These are phyloP conservation scores for Smithsoniella earleae DNA, from an alignment of 163 green algal species.

Conservation along the genomic window DNA sequence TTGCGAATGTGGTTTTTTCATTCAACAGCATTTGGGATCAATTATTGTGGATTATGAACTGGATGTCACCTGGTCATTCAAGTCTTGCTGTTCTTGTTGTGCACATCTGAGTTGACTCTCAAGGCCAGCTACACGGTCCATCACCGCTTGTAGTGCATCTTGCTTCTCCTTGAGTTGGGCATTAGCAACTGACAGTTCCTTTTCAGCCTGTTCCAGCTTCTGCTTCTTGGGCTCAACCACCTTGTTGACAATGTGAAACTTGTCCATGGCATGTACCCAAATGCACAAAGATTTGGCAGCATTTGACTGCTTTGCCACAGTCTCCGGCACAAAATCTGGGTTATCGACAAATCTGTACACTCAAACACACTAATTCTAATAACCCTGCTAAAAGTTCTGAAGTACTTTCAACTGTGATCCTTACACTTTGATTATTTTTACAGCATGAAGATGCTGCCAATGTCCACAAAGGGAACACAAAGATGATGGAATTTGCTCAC, in stretches of 20 bases:
- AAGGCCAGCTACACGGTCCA: constrained; percentile 50
- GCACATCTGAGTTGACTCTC: constrained; percentile 49
- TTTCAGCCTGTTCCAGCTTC: constrained; percentile 49
- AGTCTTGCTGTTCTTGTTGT: constrained; percentile 59
- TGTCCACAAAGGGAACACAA: too few species aligned
- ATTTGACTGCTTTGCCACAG: constrained; percentile 67
- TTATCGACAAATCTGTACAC: constrained; percentile 57
- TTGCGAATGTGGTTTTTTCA: too few species aligned
- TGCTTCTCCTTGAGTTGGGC: constrained; percentile 58
- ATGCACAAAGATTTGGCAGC: constrained; percentile 77
- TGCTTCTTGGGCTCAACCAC: constrained; percentile 62
- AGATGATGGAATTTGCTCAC: too few species aligned
- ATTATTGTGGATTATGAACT: too few species aligned
- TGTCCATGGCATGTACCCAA: constrained; percentile 74
- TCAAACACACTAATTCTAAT: not conserved
- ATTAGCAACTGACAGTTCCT: constrained; percentile 47
- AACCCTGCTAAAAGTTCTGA: too few species aligned
- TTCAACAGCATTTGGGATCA: too few species aligned
- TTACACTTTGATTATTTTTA: too few species aligned
- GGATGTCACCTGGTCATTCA: constrained; percentile 51
- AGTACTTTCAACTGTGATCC: too few species aligned
- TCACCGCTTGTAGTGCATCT: constrained; percentile 46
- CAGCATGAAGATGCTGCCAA: too few species aligned
- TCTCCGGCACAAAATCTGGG: constrained; percentile 61
- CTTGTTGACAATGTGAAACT: constrained; percentile 54